Conservation (phyloP, 176 grass and related monocot species). For the Melocanna baccifera region DNA sequence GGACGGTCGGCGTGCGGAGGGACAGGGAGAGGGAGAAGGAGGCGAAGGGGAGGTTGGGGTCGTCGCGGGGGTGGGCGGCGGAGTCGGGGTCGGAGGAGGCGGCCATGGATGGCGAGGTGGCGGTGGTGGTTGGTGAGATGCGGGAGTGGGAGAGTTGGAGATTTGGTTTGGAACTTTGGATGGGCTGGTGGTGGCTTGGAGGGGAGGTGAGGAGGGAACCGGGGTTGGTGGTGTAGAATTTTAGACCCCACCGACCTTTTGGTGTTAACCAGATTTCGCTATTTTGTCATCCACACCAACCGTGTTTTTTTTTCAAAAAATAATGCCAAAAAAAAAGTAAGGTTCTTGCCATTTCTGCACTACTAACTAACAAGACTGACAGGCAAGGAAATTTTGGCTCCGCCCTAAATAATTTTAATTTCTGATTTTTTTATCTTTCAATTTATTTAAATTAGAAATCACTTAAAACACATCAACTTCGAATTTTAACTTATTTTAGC, state of each 20-base stretch:
- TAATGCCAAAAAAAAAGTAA: not conserved
- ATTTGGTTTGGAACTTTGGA: conserved; percentile 26
- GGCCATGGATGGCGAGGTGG: conserved; percentile 14
- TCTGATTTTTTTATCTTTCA: too few relatives aligned
- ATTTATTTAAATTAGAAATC: too few relatives aligned
- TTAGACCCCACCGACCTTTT: conserved; percentile 28
- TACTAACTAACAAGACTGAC: too few relatives aligned
- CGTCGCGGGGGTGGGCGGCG: conserved; percentile 35
- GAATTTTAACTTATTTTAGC: too few relatives aligned
- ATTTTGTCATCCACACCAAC: conserved; percentile 19
- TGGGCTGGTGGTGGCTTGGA: not conserved
- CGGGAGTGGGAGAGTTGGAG: not conserved
- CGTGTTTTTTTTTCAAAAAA: not conserved
- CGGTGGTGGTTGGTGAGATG: conserved; percentile 34
- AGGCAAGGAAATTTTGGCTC: too few relatives aligned
- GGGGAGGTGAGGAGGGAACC: not conserved
- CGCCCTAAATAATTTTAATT: too few relatives aligned
- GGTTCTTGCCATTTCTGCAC: not conserved
- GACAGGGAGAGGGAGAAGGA: conserved; percentile 57
- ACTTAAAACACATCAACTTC: too few relatives aligned
- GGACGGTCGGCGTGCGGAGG: conserved; percentile 25
- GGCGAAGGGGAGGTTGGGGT: conserved; percentile 50
- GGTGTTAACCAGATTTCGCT: not conserved
- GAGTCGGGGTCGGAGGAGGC: conserved; percentile 33
- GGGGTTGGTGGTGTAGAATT: not conserved